Base-by-base conservation (phyloP, 176 grass and related monocot genomes). In the Oryza meridionalis region DNA sequence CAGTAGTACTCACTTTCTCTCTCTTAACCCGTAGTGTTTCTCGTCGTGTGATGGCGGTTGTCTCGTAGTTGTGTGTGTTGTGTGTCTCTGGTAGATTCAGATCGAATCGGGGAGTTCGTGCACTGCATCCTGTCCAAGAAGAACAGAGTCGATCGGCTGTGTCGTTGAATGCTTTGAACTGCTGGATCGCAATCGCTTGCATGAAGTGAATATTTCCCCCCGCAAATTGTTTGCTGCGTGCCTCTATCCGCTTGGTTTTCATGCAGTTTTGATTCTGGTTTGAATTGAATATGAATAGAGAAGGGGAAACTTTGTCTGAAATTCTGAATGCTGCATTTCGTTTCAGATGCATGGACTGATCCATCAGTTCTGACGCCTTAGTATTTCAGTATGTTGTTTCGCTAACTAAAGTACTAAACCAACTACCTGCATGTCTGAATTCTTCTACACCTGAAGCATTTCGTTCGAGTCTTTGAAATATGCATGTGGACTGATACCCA, bases 111-210 rank as follows among this genome's bases (percentile, higher is more conserved):
- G 12, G 58, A 62, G 19, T 63, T 67, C n/a, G 7, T 81, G 15
- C 33, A 35, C 4, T 35, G 33, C 33, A 6, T 75, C 70, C 45
- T 75, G 35, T 55, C 6, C 32, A 65, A 31, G 65, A 86, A 33
- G 45, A 76, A 67, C 85, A 81, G 26, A 76, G 75, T 40, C 38
- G 38, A 40, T 2, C 78, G 49, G 42, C 7, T 33, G 12, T 35
- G 19, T n/a, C 10, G 5, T 49, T 63, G 26, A 68, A 62, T 47
- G 26, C 24, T 47, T 70, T 76, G 65, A 76, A 76, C 29, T 64
- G 27, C 65, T 64, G 58, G 31, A 50, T 43, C 45, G 33, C 49
- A 21, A 65, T 43, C 45, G 33, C 49, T 46, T 75, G 47, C 85
- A 59, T 74, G 17, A 81, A 15, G 25, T 76, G 32, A 37, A 31